phyloP scores from a whole-genome alignment of 2,329 filamentous ascomycete species.

The Tolypocladium tundrense region DNA sequence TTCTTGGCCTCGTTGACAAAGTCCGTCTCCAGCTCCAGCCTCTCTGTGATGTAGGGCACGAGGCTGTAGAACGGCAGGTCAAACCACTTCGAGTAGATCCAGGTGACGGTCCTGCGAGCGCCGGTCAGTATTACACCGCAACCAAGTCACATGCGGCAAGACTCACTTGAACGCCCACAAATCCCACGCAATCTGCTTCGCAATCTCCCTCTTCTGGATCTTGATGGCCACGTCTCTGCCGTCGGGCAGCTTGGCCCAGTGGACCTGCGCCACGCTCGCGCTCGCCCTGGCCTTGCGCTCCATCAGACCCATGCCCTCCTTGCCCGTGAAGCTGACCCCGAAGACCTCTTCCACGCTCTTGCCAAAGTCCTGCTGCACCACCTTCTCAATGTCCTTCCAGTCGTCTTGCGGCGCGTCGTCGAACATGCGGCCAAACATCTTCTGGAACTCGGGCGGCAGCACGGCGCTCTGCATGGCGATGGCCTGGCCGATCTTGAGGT shows the following conservation, averaged over 20 bases:
- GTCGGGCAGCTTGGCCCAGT: conserved; percentile 80
- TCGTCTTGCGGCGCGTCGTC: conserved; percentile 91
- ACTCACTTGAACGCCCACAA: conserved; percentile 83
- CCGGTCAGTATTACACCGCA: background rate
- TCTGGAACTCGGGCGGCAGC: conserved; percentile 86
- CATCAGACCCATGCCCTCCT: conserved; percentile 56
- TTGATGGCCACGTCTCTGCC: conserved; percentile 91
- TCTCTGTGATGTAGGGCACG: conserved; percentile 86
- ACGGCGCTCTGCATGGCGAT: conserved; percentile 97
- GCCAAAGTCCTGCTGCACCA: conserved; percentile 84
- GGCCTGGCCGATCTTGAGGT: conserved; percentile 95
- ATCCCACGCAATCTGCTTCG: conserved; percentile 85
- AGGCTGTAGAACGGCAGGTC: conserved; percentile 86
- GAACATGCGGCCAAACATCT: conserved; percentile 95
- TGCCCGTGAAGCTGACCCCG: conserved; percentile 69
- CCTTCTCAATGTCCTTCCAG: conserved; percentile 76
- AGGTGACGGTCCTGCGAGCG: conserved; percentile 56
- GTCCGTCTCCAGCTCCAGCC: conserved; percentile 87
- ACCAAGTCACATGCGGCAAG: background rate
- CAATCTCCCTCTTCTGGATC: conserved; percentile 92
- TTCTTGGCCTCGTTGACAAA: conserved; percentile 89
- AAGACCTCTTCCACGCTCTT: conserved; percentile 83
- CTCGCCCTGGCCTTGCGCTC: conserved; percentile 56
- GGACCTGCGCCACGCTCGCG: conserved; percentile 92
- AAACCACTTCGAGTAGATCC: conserved; percentile 77